These are phyloP conservation scores for Ganoderma sinense DNA, from an alignment of 1,284 basidiomycete genomes.

Conservation along the genomic window DNA sequence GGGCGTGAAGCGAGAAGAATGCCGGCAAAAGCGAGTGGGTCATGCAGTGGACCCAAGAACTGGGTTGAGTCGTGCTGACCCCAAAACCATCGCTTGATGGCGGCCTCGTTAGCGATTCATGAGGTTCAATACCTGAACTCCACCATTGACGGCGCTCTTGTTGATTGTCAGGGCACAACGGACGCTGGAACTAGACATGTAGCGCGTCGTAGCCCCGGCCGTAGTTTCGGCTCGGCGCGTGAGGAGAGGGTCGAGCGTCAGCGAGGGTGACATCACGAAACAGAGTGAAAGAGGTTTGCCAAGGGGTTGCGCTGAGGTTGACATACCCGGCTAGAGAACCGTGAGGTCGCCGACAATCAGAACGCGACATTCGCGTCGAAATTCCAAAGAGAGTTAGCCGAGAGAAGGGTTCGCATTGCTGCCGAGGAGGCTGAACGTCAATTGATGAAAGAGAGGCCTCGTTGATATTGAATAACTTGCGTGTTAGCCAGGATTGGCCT, in stretches of 20 bases:
- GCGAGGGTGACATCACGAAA: background rate
- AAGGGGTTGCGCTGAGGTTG: background rate
- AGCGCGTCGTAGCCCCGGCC: background rate
- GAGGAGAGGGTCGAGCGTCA: background rate
- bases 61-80: background rate
- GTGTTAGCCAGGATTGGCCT: background rate
- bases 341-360: conserved; percentile 18
- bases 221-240: background rate
- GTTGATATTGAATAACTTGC: background rate
- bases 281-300: background rate
- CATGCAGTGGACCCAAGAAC: background rate
- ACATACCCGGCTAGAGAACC: conserved; percentile 10
- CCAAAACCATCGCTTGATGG: background rate
- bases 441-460: background rate
- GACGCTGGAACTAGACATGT: background rate
- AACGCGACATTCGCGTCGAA: conserved; percentile 15
- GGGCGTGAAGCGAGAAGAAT: background rate
- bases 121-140: background rate
- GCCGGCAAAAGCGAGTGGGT: background rate
- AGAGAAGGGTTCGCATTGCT: conserved; percentile 22
- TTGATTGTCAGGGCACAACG: background rate
- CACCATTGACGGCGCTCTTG: background rate
- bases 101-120: background rate
- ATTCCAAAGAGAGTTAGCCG: conserved; percentile 26
- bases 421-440: conserved; percentile 17